Conservation (phyloP, 2,329 filamentous ascomycete genomes). For the Aspergillus pseudoterreus region DNA sequence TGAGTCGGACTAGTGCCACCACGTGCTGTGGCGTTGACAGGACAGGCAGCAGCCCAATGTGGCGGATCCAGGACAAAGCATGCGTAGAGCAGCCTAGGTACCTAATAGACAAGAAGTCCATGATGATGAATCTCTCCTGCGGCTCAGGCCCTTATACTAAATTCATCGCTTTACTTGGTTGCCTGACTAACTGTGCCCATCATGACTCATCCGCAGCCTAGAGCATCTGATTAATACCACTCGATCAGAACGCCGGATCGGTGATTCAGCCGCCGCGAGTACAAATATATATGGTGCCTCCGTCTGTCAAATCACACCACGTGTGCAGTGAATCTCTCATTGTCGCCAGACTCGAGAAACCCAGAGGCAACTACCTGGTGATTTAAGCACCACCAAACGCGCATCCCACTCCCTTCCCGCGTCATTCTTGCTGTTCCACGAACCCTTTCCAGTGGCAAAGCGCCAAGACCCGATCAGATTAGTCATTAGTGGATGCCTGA, state of each 20-base stretch:
- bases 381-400: background rate
- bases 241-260: background rate
- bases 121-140: no score
- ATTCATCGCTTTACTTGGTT: slow-evolving; percentile 3
- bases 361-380: background rate
- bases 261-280: slow-evolving; percentile 3
- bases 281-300: slow-evolving; percentile 11
- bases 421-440: slow-evolving; percentile 3
- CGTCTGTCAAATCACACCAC: slow-evolving; percentile 11
- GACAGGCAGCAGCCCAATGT: background rate
- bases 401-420: background rate
- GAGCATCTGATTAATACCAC: background rate
- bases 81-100: background rate
- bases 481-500: slow-evolving; percentile 18
- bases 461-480: slow-evolving; percentile 14
- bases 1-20: background rate
- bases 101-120: background rate
- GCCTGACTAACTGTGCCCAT: slow-evolving; percentile 5
- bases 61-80: background rate
- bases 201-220: slow-evolving; percentile 11
- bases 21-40: background rate
- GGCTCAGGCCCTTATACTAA: no score
- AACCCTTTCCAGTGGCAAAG: slow-evolving; percentile 11
- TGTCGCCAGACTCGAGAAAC: background rate
- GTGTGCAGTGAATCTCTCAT: slow-evolving; percentile 4